Conservation (phyloP, 371 early-diverging fungal genomes). For the Chytridium lagenaria region DNA sequence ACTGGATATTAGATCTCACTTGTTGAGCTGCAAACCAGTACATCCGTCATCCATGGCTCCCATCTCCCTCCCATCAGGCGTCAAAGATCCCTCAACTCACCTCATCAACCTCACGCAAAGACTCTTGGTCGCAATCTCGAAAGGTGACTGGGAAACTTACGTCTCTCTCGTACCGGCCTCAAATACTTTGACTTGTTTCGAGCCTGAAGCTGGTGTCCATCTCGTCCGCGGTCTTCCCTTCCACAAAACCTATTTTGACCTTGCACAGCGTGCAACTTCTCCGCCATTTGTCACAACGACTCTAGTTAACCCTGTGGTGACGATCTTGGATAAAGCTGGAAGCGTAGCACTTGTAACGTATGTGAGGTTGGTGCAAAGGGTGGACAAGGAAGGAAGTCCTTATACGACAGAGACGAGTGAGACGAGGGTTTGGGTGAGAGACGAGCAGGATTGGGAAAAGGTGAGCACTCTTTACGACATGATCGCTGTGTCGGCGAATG, state of each 20-base stretch:
- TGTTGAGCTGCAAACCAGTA: too few relatives aligned
- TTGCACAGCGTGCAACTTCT: neutral
- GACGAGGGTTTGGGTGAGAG: constrained; percentile 32
- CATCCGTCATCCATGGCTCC: too few relatives aligned
- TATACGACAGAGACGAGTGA: constrained; percentile 28
- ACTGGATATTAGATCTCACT: too few relatives aligned
- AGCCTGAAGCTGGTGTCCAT: constrained; percentile 33
- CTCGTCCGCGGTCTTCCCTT: constrained; percentile 35
- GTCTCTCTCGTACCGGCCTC: constrained; percentile 31
- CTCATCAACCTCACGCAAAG: constrained; percentile 32
- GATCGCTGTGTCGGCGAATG: too few relatives aligned
- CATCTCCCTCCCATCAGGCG: constrained; percentile 40
- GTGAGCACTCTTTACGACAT: too few relatives aligned
- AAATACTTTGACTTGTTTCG: constrained; percentile 46
- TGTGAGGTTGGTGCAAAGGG: constrained; percentile 42
- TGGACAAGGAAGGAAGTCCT: constrained; percentile 19
- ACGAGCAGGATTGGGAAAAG: constrained; percentile 6
- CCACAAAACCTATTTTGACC: constrained; percentile 49
- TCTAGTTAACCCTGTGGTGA: constrained; percentile 41
- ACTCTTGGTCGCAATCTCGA: constrained; percentile 43
- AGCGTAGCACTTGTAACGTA: constrained; percentile 39
- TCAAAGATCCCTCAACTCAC: neutral
- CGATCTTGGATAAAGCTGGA: constrained; percentile 39
- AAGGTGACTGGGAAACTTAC: constrained; percentile 47
- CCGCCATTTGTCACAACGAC: constrained; percentile 26